Evolutionary conservation across 768 basidiomycete genomes (phyloP), one percentile per base, ranked within the genome.

Genomic region (Naganishia onofrii): DNA sequence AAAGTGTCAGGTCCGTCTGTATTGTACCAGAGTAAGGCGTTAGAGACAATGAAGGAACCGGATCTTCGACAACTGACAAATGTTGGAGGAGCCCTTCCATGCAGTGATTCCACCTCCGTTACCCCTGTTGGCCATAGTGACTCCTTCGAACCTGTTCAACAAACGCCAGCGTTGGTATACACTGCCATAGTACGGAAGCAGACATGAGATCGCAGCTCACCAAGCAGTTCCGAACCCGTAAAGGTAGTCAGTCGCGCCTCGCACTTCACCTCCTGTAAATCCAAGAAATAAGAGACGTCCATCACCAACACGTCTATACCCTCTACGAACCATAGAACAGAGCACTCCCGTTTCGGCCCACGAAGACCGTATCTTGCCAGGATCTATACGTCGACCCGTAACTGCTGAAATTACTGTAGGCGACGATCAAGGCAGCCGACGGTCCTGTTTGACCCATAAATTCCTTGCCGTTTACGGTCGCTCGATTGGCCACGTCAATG

Each of bases 291-390:
- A 63, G 60, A n/a, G 13, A 26, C 3, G n/a, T 28, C 13, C 57
- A 12, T 12, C 23, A 23, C 8, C 29, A 1, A 2, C 8, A 29
- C 12, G 2, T 42, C 15, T 12, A 42, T 6, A 42, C 10, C 8
- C 6, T 55, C 4, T 12, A 58, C 60, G n/a, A 9, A 63, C 60
- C 60, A 21, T 44, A 28, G 23, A 42, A 13, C 8, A 44, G 29
- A 3, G 26, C n/a, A 29, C n/a, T 26, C 0, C 21, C 60, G 23
- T 63, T 63, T 3, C 83, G 80, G 0, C 88, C 88, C 0, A 87
- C 86, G 74, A 86, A 88, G 85, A 86, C 87, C 0, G 88, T 88
- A 73, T 88, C 87, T 75, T 88, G 87, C 71, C 83, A 88, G 73
- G 86, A 87, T 0, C 85, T 83, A 72, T 87, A 87, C 0, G 85